Conservation (phyloP, 148 eudicot genomes). For the Cornus kousa region DNA sequence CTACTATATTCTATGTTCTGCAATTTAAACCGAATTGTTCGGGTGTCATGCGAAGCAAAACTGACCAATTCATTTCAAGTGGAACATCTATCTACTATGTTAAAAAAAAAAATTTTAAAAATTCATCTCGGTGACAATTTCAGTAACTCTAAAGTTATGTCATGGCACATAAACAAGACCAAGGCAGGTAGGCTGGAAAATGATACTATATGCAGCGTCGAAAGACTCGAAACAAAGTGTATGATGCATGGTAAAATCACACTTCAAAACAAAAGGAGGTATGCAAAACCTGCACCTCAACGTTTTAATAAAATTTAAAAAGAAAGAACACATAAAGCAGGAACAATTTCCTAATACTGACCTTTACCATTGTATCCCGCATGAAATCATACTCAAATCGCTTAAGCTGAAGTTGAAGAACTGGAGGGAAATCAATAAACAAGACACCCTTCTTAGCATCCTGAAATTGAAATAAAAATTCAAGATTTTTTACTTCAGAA, state of each 20-base stretch:
- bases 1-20: background rate
- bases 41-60: background rate
- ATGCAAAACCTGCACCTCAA: background rate
- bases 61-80: background rate
- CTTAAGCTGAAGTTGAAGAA: slow-evolving; percentile 88
- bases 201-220: no score
- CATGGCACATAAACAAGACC: no score
- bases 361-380: slow-evolving; percentile 86
- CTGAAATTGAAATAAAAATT: slow-evolving; percentile 30
- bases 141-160: no score
- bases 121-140: no score
- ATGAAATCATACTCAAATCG: slow-evolving; percentile 85
- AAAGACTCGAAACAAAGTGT: no score
- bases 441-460: slow-evolving; percentile 91
- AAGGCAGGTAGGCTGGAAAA: no score
- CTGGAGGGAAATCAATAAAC: slow-evolving; percentile 89
- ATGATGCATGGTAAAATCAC: no score
- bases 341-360: slow-evolving; percentile 21
- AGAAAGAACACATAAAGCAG: background rate
- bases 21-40: background rate
- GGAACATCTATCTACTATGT: background rate
- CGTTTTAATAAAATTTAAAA: no score
- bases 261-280: background rate
- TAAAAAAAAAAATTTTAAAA: no score
- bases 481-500: background rate